Conservation (phyloP, 2,329 filamentous ascomycete genomes). For the Verticillium albo-atrum region DNA sequence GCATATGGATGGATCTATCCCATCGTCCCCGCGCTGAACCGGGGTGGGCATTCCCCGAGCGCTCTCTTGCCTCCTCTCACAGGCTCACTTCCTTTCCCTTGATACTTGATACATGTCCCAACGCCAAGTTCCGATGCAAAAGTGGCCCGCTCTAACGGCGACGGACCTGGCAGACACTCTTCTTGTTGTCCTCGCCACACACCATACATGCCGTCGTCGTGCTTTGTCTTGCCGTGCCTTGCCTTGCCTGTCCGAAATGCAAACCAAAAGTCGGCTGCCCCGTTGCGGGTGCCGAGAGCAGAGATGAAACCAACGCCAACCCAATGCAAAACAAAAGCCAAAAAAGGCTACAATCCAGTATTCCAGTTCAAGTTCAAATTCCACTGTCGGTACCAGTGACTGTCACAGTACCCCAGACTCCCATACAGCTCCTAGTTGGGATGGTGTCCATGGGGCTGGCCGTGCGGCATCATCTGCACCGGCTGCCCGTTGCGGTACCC, state of each 20-base stretch:
- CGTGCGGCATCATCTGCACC: conserved; percentile 1
- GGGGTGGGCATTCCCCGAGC: neutral
- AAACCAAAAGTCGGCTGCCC: neutral
- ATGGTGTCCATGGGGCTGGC: conserved; percentile 24
- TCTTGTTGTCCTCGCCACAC: neutral
- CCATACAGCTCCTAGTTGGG: conserved; percentile 24
- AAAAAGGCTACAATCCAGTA: neutral
- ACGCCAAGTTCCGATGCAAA: neutral
- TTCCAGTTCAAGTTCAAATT: too few species aligned
- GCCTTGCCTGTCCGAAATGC: neutral
- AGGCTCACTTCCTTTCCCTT: neutral
- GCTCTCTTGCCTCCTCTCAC: neutral
- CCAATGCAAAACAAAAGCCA: neutral
- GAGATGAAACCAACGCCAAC: too few species aligned
- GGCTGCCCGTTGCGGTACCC: conserved; percentile 7
- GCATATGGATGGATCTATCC: neutral
- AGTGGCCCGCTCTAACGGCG: neutral
- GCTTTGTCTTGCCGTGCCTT: too few species aligned
- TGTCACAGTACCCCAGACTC: neutral
- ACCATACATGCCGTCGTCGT: neutral
- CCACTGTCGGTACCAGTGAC: too few species aligned
- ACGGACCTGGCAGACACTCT: neutral
- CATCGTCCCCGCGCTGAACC: neutral
- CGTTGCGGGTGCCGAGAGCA: too few species aligned
- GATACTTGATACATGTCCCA: neutral